Evolutionary conservation across 495 filamentous ascomycete genomes (phyloP).

Genomic region (Pseudotulostoma volvatum): DNA sequence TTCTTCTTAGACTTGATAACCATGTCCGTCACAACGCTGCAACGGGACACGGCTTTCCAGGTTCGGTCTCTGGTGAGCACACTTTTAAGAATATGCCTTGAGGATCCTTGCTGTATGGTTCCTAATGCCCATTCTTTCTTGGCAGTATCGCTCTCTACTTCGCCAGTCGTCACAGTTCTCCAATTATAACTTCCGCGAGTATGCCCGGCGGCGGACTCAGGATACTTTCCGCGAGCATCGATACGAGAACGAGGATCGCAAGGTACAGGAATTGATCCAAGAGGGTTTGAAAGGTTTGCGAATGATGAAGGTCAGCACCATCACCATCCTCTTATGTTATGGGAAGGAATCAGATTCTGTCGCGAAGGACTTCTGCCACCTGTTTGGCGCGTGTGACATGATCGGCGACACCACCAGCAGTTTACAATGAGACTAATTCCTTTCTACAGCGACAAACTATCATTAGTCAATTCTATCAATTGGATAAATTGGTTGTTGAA

Average conservation of each 20-base stretch:
- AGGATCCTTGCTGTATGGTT: not conserved
- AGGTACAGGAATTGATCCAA: constrained; percentile 77
- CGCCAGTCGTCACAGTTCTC: constrained; percentile 78
- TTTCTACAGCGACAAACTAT: constrained; percentile 70
- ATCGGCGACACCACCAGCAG: no score
- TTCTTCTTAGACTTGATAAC: no score
- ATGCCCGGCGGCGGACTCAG: constrained; percentile 72
- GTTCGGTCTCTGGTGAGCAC: constrained; percentile 49
- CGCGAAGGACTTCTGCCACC: not conserved
- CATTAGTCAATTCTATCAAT: constrained; percentile 85
- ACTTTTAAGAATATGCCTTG: not conserved
- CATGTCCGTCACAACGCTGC: constrained; percentile 36
- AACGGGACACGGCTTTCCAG: constrained; percentile 52
- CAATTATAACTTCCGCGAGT: constrained; percentile 93
- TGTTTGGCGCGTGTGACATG: not conserved
- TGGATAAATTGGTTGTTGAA: constrained; percentile 86
- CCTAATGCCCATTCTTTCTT: not conserved
- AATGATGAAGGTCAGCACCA: constrained; percentile 69
- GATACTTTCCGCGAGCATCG: constrained; percentile 77
- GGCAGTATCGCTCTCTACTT: constrained; percentile 79
- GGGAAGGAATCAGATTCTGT: no score
- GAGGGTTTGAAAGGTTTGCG: constrained; percentile 76
- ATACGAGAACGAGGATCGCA: constrained; percentile 48
- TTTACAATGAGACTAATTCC: constrained; percentile 13
- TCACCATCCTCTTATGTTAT: no score